A percentile compares a stretch with the other conserved stretches of the same genome.
These are phyloP conservation scores for Paecilomyces sp. DNA, from an alignment of 2,329 filamentous ascomycete species.

Conservation along the genomic window DNA sequence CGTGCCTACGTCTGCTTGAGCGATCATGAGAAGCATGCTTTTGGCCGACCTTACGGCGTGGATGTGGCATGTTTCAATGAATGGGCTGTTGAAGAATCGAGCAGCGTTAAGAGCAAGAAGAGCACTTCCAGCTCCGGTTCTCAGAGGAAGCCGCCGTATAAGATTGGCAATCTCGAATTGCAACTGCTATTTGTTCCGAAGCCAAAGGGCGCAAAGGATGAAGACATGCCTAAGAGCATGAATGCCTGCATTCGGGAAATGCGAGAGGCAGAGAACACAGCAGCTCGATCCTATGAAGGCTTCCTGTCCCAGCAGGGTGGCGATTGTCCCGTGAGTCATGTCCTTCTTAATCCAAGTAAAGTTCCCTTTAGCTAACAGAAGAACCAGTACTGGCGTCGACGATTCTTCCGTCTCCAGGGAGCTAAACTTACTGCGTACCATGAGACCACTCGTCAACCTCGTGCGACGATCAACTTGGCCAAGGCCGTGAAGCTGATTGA, in stretches of 20 bases:
- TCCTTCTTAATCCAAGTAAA: neutral
- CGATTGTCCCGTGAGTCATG: constrained; percentile 81
- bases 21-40: constrained; percentile 83
- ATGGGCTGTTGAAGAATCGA: constrained; percentile 88
- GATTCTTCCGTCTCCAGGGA: constrained; percentile 91
- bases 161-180: constrained; percentile 87
- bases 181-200: constrained; percentile 93
- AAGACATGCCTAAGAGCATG: constrained; percentile 99
- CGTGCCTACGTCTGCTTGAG: constrained; percentile 90
- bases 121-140: constrained; percentile 48
- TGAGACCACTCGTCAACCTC: constrained; percentile 88
- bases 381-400: constrained; percentile 84
- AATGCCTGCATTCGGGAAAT: constrained; percentile 91
- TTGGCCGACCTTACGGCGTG: constrained; percentile 76
- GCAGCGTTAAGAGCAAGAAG: constrained; percentile 92
- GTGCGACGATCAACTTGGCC: constrained; percentile 90
- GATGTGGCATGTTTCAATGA: constrained; percentile 97
- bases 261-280: constrained; percentile 76
- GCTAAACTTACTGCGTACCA: constrained; percentile 93
- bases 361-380: constrained; percentile 30
- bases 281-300: constrained; percentile 75
- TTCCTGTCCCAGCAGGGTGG: constrained; percentile 93
- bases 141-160: constrained; percentile 82
- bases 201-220: constrained; percentile 76
- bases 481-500: constrained; percentile 93